Evolutionary conservation across 805 yeast genomes (phyloP).

Genomic region (Metschnikowia baotianmanensis): DNA sequence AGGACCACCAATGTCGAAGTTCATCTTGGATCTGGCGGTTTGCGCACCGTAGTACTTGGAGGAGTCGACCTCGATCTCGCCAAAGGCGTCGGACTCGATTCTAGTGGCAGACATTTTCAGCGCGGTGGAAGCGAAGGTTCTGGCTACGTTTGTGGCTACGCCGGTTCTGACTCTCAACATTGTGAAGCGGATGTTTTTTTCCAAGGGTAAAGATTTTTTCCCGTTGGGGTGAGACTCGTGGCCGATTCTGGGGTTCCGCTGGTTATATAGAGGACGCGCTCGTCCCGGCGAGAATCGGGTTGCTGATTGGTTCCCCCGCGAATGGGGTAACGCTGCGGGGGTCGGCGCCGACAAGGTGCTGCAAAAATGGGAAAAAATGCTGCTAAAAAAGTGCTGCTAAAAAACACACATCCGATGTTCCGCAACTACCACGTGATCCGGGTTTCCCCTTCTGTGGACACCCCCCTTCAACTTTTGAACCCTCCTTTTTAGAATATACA

Average conservation of each 20-base stretch:
- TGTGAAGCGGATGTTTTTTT: background rate
- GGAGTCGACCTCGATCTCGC: constrained; percentile 87
- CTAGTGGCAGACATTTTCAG: constrained; percentile 41
- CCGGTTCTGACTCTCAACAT: constrained; percentile 21
- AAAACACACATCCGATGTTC: no score
- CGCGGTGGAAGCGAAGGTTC: constrained; percentile 32
- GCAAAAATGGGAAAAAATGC: no score
- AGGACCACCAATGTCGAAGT: constrained; percentile 96
- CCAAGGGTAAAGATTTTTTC: constrained; percentile 2
- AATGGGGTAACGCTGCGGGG: background rate
- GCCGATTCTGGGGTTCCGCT: constrained; percentile 5
- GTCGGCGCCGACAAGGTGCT: background rate
- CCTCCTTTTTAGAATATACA: no score
- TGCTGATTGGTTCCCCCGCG: constrained; percentile 8
- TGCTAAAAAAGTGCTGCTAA: no score
- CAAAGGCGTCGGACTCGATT: constrained; percentile 93
- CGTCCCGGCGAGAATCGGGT: constrained; percentile 8
- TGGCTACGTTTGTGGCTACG: constrained; percentile 15
- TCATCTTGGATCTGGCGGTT: constrained; percentile 88
- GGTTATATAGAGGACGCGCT: constrained; percentile 9
- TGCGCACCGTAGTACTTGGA: constrained; percentile 98
- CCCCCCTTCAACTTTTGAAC: no score
- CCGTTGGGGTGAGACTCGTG: constrained; percentile 1
- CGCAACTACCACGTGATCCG: no score
- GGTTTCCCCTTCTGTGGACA: no score